Evolutionary conservation across 1,284 basidiomycete genomes (phyloP), one percentile per base, ranked within the genome.

Genomic region (Stygiomarasmius scandens): DNA sequence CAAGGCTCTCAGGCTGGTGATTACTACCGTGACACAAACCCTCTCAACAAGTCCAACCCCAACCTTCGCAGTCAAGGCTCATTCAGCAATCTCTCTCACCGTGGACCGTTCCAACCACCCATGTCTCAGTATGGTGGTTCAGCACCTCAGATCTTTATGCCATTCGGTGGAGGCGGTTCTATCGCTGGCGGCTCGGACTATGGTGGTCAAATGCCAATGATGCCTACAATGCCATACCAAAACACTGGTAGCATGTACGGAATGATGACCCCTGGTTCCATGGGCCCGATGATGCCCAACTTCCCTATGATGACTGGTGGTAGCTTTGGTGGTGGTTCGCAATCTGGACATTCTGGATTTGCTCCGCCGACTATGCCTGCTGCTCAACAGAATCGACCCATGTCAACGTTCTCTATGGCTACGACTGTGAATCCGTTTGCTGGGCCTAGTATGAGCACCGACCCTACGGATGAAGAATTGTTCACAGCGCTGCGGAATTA

Each of bases 401-500:
- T 91, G 79, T 93, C 91, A 51, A 88, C 85, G 20, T 91, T 92
- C 78, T 92, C 91, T 50, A 79, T 93, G 71, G 90, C 91, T 52
- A 93, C 92, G 22, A 86, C 86, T 1, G 84, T 86, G 63, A 92
- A 92, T 73, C 83, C 88, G 9, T 87, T 94, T 68, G 80, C 85
- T 47, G 80, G 84, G 19, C 89, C 92, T 14, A 92, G 86, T 65
- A 77, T 79, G 71, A 90, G 85, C 66, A 80, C 87, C 16, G 84
- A 92, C 64, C 93, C 95, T n/a, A 82, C 82, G 2, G 90, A 96
- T 67, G 92, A 94, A 38, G 92, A 95, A 61, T 74, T 97, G 10
- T 82, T 93, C 68, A 84, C 76, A 52, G 89, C 91, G 9, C 73
- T 97, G 59, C 81, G 90, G 62, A 85, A 82, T 61, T 96, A 95